Evolutionary conservation across 2,329 filamentous ascomycete species (phyloP), one percentile per base, ranked within the genome.

Genomic region (Aureobasidium sp.): DNA sequence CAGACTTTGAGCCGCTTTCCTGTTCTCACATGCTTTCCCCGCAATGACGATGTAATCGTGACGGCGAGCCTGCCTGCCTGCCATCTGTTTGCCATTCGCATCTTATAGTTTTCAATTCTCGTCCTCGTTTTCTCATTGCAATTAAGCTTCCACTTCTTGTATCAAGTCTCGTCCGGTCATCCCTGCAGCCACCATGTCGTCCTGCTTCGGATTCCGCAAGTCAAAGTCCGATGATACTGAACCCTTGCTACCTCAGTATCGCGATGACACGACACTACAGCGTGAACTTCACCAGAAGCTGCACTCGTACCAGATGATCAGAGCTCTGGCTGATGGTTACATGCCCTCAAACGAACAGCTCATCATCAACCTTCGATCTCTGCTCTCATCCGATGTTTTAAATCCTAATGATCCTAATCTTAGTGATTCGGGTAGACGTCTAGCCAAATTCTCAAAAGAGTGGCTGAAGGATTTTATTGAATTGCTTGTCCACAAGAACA

Each of bases 261-360:
- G 83, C 62, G 85, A 94, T 68, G 88, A 93, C 63, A 95, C 90
- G 1, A 72, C 76, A 27, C 73, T 90, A 51, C 88, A 95, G 76
- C 78, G 83, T 42, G 77, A 83, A 62, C 78, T 95, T 55, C 88
- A 91, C 64, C 83, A 91, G 68, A 96, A 95, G 75, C 79, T 97
- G 56, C 91, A 95, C 71, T 85, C 85, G 22, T 96, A 95, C 66
- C 89, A 95, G 74, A 95, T 95, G 85, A 67, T 90, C 24, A 80
- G 87, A 50, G 91, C 91, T 52, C 68, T 96, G 8, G 80, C 80
- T 1, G 81, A 88, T 63, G 91, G 91, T 5, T 96, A 84, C 70
- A 90, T 97, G 86, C 91, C 91, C 41, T 93, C 88, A 5, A 96
- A 87, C 10, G 85, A 93, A 61, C 91, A 97, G 68, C 66, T 79